Percentiles rank a stretch among this genome's conserved stretches.
Conservation (phyloP, 352 stramenopile genomes). For the Achlya hypogyna region DNA sequence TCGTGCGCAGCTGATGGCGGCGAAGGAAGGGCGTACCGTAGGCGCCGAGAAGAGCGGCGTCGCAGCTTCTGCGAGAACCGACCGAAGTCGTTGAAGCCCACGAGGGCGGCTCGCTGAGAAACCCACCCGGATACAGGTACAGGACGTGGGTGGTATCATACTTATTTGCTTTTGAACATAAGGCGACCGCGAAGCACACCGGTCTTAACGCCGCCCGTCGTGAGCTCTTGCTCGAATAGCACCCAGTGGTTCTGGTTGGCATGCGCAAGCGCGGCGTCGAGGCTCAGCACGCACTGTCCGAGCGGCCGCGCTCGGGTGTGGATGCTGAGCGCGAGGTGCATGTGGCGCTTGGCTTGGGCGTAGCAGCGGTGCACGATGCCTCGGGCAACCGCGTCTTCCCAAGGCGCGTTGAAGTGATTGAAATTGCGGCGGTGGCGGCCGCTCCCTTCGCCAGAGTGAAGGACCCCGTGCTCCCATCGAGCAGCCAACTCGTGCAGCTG, state of each 20-base stretch:
- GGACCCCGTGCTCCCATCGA: neutral
- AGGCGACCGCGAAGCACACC: neutral
- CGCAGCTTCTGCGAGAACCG: no score
- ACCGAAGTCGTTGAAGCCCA: no score
- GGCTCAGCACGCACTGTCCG: conserved; percentile 13
- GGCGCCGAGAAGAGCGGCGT: no score
- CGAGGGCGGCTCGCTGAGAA: no score
- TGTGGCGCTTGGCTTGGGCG: conserved; percentile 10
- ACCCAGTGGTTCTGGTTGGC: neutral
- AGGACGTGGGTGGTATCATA: no score
- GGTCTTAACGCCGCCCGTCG: neutral
- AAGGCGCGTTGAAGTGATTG: neutral
- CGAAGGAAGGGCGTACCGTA: no score
- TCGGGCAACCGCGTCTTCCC: neutral
- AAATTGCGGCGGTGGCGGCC: neutral
- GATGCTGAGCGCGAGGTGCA: conserved; percentile 14
- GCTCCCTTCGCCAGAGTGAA: neutral
- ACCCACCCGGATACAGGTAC: no score
- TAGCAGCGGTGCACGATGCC: conserved; percentile 13
- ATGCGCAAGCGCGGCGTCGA: neutral
- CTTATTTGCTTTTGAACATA: conserved; percentile 3
- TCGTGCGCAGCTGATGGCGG: neutral
- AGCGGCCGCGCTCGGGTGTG: neutral
- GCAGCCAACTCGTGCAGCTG: conserved; percentile 17
- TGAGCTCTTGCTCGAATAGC: neutral